Percentiles rank a stretch among this genome's conserved stretches.
These are phyloP conservation scores for Pseudotsuga menziesii DNA, from an alignment of 75 land plant genomes.

Conservation along the genomic window DNA sequence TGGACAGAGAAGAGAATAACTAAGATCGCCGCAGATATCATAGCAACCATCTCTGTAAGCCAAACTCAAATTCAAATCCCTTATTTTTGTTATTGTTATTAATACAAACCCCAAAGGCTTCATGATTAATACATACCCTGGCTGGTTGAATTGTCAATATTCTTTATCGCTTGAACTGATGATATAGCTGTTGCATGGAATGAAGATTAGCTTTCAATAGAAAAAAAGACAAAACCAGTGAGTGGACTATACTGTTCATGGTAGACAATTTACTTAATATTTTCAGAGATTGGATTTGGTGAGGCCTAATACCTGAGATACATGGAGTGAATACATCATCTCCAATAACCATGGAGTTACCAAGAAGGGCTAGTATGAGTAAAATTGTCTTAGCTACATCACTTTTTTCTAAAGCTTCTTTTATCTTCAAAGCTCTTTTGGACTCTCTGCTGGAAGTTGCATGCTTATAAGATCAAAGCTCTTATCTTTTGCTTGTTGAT, in stretches of 20 bases:
- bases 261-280: too few relatives aligned
- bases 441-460: slow-evolving; percentile 14
- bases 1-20: slow-evolving; percentile 35
- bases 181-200: slow-evolving; percentile 40
- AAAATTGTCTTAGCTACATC: slow-evolving; percentile 22
- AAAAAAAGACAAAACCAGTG: too few relatives aligned
- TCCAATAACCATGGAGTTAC: slow-evolving; percentile 75
- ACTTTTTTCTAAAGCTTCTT: slow-evolving; percentile 37
- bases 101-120: not conserved
- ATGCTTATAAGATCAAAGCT: slow-evolving; percentile 40
- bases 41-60: slow-evolving; percentile 32
- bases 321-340: slow-evolving; percentile 74
- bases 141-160: slow-evolving; percentile 11
- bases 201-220: too few relatives aligned
- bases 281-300: too few relatives aligned
- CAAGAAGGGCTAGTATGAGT: slow-evolving; percentile 45
- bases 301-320: slow-evolving; percentile 50
- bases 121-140: not conserved
- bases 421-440: slow-evolving; percentile 20
- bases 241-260: too few relatives aligned
- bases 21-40: slow-evolving; percentile 29
- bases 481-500: too few relatives aligned
- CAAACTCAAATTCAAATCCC: not conserved
- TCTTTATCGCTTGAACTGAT: slow-evolving; percentile 65
- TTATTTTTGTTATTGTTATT: too few relatives aligned